Percentiles rank a stretch among this genome's conserved stretches.
Conservation (phyloP, 768 basidiomycete species). For the Boletus subparvulus region DNA sequence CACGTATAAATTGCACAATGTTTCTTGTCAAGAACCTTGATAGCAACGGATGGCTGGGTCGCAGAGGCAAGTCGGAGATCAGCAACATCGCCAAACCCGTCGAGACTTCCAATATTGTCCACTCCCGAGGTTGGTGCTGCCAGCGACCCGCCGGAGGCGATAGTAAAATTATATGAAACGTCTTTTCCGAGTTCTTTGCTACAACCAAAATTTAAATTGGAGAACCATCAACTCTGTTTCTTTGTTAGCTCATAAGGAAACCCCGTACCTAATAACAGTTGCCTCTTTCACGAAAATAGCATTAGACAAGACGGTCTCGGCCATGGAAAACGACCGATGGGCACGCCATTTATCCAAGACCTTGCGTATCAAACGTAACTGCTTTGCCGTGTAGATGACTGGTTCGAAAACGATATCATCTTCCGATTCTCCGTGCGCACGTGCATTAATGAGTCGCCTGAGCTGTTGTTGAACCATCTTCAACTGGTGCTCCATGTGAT, state of each 20-base stretch:
- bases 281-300: slow-evolving; percentile 92
- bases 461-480: slow-evolving; percentile 78
- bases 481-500: slow-evolving; percentile 90
- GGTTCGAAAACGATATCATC: slow-evolving; percentile 70
- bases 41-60: slow-evolving; percentile 78
- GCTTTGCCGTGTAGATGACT: slow-evolving; percentile 76
- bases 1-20: slow-evolving; percentile 88
- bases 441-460: slow-evolving; percentile 74
- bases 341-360: slow-evolving; percentile 85
- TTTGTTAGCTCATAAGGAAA: not conserved
- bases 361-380: slow-evolving; percentile 78
- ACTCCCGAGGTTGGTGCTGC: slow-evolving; percentile 79
- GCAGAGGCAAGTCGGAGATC: slow-evolving; percentile 73
- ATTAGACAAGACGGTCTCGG: slow-evolving; percentile 80
- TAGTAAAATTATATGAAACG: slow-evolving; percentile 89
- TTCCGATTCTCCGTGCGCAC: slow-evolving; percentile 75
- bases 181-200: slow-evolving; percentile 87
- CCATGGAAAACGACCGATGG: slow-evolving; percentile 87
- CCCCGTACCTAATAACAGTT: slow-evolving; percentile 78
- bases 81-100: slow-evolving; percentile 91
- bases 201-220: slow-evolving; percentile 11
- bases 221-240: slow-evolving; percentile 1
- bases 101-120: slow-evolving; percentile 82
- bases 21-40: slow-evolving; percentile 89
- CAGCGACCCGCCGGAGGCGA: slow-evolving; percentile 79